Base-by-base conservation (phyloP, 2,329 filamentous ascomycete genomes). In the Eutypa lata region DNA sequence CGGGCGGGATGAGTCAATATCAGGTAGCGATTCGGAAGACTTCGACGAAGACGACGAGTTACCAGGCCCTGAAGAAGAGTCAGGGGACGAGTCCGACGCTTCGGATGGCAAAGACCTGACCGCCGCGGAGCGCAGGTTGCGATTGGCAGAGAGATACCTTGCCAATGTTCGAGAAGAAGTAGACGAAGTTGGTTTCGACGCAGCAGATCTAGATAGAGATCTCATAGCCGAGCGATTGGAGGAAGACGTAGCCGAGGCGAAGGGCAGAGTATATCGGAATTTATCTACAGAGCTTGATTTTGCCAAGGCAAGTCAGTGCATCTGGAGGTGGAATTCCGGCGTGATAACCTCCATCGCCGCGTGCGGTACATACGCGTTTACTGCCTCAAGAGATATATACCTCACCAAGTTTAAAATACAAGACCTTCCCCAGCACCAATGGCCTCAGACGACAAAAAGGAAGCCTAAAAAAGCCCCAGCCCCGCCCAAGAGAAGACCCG, bases 391-490 rank as follows among this genome's bases (percentile, higher is more conserved):
- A 72, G 93, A 97, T 71, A 77, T 88, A 58, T 84, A 83, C 45
- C 74, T 99, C 55, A 88, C 90, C 61, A 97, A 97, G 72, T 99
- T 93, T 93, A 86, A 88, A 71, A 77, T 96, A 57, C 88, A 89
- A 67, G 80, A 86, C 40, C 73, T 86, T 10, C 81, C 83, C 2
- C 74, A 78, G 57, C 66, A 86, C 61, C 83, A 83, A 73, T 84
- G 78, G 70, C 79, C 74, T 1, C 80, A 85, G 59, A 81, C 79
- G 33, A 82, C 80, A 48, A 77, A 72, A 63, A 79, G 77, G 64
- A 84, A 83, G 70, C 75, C 76, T 33, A 82, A 81, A 72, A 83
- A 82, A 69, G 73, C 76, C 19, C 74, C 75, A 22, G 80, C 82
- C 28, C 85, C 77, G 45, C 82, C 84, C 45, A 78, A 80, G 68